Evolutionary conservation across 1,284 basidiomycete genomes (phyloP).

Genomic region (Omphalotus olearius): DNA sequence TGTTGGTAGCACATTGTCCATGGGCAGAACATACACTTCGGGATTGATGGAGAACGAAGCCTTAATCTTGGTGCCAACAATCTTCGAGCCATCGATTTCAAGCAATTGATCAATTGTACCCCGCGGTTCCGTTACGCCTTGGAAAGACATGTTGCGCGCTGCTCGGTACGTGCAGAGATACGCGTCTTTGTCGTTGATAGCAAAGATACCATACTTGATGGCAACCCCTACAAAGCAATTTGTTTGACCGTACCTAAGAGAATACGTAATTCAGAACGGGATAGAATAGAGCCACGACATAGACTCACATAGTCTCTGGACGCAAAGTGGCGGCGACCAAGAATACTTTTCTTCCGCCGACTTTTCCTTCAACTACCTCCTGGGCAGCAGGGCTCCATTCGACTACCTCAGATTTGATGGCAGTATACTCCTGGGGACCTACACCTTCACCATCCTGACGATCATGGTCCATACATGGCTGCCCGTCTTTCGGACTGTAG

Average conservation of each 20-base stretch:
- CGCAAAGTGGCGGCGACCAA: slow-evolving; percentile 95
- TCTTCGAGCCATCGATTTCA: slow-evolving; percentile 73
- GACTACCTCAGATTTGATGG: slow-evolving; percentile 91
- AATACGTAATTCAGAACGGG: slow-evolving; percentile 7
- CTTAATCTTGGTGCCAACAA: slow-evolving; percentile 89
- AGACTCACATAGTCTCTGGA: slow-evolving; percentile 89
- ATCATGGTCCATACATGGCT: slow-evolving; percentile 99
- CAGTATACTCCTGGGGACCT: slow-evolving; percentile 96
- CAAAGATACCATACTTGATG: slow-evolving; percentile 93
- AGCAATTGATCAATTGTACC: slow-evolving; percentile 73
- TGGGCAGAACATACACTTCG: slow-evolving; percentile 94
- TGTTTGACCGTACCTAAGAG: slow-evolving; percentile 88
- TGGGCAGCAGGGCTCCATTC: slow-evolving; percentile 72
- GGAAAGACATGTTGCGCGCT: slow-evolving; percentile 97
- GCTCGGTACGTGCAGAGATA: slow-evolving; percentile 90
- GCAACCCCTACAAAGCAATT: slow-evolving; percentile 94
- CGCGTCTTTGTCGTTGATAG: slow-evolving; percentile 82
- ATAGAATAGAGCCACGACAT: not conserved
- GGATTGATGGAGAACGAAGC: slow-evolving; percentile 83
- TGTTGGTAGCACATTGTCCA: slow-evolving; percentile 94
- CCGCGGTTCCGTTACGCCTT: slow-evolving; percentile 71
- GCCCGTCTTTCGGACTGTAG: slow-evolving; percentile 98
- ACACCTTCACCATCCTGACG: slow-evolving; percentile 93
- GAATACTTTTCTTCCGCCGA: slow-evolving; percentile 80
- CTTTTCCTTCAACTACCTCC: slow-evolving; percentile 59